Percentiles rank a stretch among this genome's conserved stretches.
Conservation (phyloP, 495 filamentous ascomycete genomes). For the Trichoderma virens region DNA sequence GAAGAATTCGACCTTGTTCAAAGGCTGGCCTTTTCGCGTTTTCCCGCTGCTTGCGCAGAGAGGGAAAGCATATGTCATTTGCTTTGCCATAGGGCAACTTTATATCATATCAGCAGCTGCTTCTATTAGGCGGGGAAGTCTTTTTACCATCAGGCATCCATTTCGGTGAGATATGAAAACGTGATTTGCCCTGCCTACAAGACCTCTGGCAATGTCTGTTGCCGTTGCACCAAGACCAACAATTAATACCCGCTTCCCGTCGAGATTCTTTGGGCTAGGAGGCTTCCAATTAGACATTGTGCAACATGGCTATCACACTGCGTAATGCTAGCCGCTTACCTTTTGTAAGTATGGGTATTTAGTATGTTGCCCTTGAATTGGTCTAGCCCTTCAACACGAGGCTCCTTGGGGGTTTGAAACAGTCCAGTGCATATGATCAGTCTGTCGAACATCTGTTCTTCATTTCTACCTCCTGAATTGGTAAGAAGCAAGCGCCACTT, state of each 20-base stretch:
- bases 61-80: neutral
- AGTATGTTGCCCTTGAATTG: neutral
- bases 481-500: neutral
- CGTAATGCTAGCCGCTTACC: neutral
- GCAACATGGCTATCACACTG: neutral
- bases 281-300: neutral
- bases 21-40: neutral
- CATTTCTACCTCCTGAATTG: neutral
- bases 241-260: neutral
- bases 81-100: neutral
- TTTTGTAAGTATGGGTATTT: neutral
- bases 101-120: neutral
- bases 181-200: neutral
- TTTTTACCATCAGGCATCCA: neutral
- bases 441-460: neutral
- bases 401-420: neutral
- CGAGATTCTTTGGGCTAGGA: neutral
- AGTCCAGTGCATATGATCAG: neutral
- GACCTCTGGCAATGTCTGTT: neutral
- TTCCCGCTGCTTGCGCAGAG: neutral
- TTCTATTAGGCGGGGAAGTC: no score
- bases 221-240: neutral
- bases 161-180: neutral
- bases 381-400: neutral
- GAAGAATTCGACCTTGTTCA: neutral